Conservation (phyloP, 2,329 filamentous ascomycete species). For the Ceratocystis alfenasii region DNA sequence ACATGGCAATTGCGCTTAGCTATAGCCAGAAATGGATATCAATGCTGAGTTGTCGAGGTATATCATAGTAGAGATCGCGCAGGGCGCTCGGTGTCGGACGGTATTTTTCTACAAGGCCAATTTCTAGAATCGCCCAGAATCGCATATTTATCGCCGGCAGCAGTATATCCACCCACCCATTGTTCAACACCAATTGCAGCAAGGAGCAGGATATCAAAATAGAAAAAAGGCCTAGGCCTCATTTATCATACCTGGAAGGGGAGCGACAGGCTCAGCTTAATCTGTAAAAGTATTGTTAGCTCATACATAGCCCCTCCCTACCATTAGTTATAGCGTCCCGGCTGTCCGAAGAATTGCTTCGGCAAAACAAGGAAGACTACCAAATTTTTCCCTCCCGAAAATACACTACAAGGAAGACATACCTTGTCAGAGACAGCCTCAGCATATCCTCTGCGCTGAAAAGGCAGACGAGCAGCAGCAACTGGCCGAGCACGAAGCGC, state of each 20-base stretch:
- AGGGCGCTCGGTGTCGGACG: neutral
- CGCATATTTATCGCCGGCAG: neutral
- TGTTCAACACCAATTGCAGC: slow-evolving; percentile 1
- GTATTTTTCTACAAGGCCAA: neutral
- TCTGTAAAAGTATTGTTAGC: slow-evolving; percentile 38
- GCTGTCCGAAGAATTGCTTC: neutral
- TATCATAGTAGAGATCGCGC: slow-evolving; percentile 12
- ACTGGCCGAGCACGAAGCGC: slow-evolving; percentile 74
- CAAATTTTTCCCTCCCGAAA: neutral
- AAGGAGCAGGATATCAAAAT: neutral
- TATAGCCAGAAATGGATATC: neutral
- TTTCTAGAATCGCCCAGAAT: neutral
- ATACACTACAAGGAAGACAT: slow-evolving; percentile 27
- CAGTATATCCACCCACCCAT: neutral
- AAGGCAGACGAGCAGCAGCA: slow-evolving; percentile 58
- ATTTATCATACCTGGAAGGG: slow-evolving; percentile 80
- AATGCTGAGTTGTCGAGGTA: neutral
- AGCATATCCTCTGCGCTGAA: slow-evolving; percentile 84
- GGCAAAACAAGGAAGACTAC: neutral
- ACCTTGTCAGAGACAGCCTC: slow-evolving; percentile 76
- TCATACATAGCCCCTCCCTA: slow-evolving; percentile 15
- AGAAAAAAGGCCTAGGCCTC: neutral
- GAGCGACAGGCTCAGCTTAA: slow-evolving; percentile 95
- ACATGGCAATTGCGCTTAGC: neutral
- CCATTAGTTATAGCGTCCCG: neutral